These are phyloP conservation scores for Aurantiochytrium sp. DNA, from an alignment of 108 stramenopile species.

Conservation along the genomic window DNA sequence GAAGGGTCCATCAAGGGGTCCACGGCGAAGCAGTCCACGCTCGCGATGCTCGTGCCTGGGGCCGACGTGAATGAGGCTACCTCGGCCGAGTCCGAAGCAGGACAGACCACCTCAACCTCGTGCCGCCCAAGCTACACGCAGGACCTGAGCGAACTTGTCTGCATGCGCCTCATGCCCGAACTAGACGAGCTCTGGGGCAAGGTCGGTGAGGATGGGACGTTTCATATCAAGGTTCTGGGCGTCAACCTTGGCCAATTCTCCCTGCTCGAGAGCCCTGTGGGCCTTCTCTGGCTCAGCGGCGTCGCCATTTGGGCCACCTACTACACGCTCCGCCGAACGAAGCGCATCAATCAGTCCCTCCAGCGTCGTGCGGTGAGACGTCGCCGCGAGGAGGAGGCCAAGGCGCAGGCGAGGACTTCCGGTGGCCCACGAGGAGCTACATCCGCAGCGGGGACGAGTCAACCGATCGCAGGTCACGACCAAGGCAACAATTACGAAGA, in stretches of 20 bases:
- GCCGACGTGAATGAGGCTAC: too few relatives aligned
- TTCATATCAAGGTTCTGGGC: neutral
- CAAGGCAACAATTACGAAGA: neutral
- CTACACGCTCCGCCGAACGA: neutral
- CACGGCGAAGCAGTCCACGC: neutral
- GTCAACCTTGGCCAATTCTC: neutral
- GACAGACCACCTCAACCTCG: neutral
- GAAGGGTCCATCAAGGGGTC: neutral
- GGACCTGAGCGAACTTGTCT: neutral
- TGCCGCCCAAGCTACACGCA: neutral
- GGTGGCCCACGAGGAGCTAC: too few relatives aligned
- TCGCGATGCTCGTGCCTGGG: too few relatives aligned
- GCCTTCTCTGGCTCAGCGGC: neutral
- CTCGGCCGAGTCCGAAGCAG: neutral
- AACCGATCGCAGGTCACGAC: too few relatives aligned
- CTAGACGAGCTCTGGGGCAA: neutral
- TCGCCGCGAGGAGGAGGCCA: neutral
- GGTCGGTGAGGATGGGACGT: neutral
- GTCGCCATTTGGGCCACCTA: constrained; percentile 16
- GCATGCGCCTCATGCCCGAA: neutral
- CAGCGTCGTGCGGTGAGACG: neutral
- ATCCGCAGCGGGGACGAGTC: too few relatives aligned
- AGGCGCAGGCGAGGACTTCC: neutral
- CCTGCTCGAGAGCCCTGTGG: neutral
- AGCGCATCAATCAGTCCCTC: neutral